Base-by-base conservation (phyloP, 2,329 filamentous ascomycete genomes). In the Nemania sp. region DNA sequence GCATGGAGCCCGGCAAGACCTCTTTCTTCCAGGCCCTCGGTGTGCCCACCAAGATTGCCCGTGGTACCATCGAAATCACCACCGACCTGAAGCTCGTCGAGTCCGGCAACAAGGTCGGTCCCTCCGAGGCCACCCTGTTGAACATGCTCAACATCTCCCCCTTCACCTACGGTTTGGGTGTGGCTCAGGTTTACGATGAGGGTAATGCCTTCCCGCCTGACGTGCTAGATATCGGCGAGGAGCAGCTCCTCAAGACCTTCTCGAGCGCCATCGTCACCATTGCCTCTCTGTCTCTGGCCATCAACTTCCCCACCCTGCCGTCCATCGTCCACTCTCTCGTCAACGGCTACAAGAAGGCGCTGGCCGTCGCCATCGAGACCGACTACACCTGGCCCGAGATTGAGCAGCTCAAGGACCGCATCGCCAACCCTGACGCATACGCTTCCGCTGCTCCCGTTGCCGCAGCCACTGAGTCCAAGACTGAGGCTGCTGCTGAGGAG, bases 1-100 rank as follows among this genome's bases (percentile, higher is more conserved):
- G 94, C 82, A 99, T 99, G 94, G 94, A 99, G 80, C 95, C 94
- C 75, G 95, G 95, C 79, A 99, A 99, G 90, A 99, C 94, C 73
- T 97, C 94, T 75, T 99, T 99, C 91, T 99, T 99, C 92, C 94
- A 99, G 88, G 94, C 94, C 72, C 94, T 99, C 80, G 93, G 93
- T 91, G 91, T 99, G 76, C 94, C 94, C 75, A 99, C 94, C 86
- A 99, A 99, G 91, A 99, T 99, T 81, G 94, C 94, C 76, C 94
- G 94, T 96, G 95, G 94, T 95, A 99, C 94, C 81, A 99, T 99
- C 81, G 94, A 99, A 90, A 99, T 99, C 75, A 97, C 92, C 64
- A 83, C 87, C 71, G 94, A 99, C 75, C 84, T 99, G 71, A 97
- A 97, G 90, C 90, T 99, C 77, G 89, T 97, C 73, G 91, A 96